phyloP scores from a whole-genome alignment of 495 filamentous ascomycete species.

The Penicillium soppii region DNA sequence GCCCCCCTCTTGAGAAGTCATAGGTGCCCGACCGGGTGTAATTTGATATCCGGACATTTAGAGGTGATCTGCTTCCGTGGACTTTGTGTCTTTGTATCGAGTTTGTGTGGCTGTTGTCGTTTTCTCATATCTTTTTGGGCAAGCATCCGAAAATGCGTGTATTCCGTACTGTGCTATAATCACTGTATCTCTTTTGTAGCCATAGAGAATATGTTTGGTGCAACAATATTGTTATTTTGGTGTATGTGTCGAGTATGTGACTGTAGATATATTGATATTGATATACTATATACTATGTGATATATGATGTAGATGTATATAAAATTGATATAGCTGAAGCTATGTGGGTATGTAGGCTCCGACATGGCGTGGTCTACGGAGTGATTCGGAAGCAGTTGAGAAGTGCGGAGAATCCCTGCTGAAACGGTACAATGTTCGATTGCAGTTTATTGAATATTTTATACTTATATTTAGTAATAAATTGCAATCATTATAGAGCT shows the following conservation, averaged over 20 bases:
- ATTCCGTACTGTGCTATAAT: constrained; percentile 54
- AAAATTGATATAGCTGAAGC: background rate
- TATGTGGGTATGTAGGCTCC: background rate
- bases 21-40: constrained; percentile 31
- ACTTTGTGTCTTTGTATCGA: too few relatives aligned
- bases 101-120: too few relatives aligned
- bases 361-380: constrained; percentile 19
- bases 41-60: constrained; percentile 16
- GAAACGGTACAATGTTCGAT: background rate
- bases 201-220: constrained; percentile 35
- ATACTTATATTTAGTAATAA: background rate
- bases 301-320: too few relatives aligned
- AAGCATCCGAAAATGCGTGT: constrained; percentile 44
- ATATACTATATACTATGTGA: too few relatives aligned
- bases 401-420: constrained; percentile 33
- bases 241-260: too few relatives aligned
- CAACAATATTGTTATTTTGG: too few relatives aligned
- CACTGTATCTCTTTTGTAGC: constrained; percentile 52
- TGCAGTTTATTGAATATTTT: background rate
- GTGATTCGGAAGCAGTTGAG: constrained; percentile 29
- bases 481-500: background rate
- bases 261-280: too few relatives aligned
- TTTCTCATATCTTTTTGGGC: constrained; percentile 29
- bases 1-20: constrained; percentile 48
- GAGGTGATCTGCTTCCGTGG: background rate